Base-by-base conservation (phyloP, 2,329 filamentous ascomycete genomes). In the Colletotrichum sp. region DNA sequence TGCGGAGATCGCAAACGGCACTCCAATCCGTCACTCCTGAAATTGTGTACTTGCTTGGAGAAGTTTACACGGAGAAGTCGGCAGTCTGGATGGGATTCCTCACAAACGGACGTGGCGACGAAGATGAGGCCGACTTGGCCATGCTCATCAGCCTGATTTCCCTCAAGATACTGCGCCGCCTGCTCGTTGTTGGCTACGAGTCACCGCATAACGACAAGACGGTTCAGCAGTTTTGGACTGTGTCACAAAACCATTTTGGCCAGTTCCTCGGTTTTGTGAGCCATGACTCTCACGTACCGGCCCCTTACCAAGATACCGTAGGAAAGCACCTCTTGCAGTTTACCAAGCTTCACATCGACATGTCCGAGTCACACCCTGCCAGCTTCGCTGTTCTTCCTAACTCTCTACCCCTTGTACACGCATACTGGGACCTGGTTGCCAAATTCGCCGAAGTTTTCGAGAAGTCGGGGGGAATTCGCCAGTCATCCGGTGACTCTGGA, bases 291-390 rank as follows among this genome's bases (percentile, higher is more conserved):
- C 85, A 87, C 7, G 83, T 91, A 4, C 85, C 93, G 3, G 83
- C 88, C 6, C 84, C 86, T 6, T 89, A 92, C 28, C 90, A 91
- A 74, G 90, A 90, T 43, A 82, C 94, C 28, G 87, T 98, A n/a
- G 94, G 95, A 78, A 98, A 96, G 82, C 96, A 98, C 82, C 88
- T 98, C 3, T 86, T 98, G 57, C 96, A 99, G 82, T 93, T 99
- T 66, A 93, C 96, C 5, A 99, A 99, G 84, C 87, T 99, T 4
- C 97, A 99, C 82, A 89, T 98, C 52, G 93, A 95, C 72, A 96
- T 99, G 93, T 92, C 95, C 2, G 92, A 92, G 66, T 86, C 89
- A 7, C 96, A 98, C 82, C 93, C 96, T 2, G 93, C 94, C 5
- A 95, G 95, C 71, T 99, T 98, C 83, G 93, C 93, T 1, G 88